A percentile compares a stretch with the other conserved stretches of the same genome.
Evolutionary conservation across 169 alveolate genomes (phyloP).

Genomic region (Plasmodium cynomolgi): DNA sequence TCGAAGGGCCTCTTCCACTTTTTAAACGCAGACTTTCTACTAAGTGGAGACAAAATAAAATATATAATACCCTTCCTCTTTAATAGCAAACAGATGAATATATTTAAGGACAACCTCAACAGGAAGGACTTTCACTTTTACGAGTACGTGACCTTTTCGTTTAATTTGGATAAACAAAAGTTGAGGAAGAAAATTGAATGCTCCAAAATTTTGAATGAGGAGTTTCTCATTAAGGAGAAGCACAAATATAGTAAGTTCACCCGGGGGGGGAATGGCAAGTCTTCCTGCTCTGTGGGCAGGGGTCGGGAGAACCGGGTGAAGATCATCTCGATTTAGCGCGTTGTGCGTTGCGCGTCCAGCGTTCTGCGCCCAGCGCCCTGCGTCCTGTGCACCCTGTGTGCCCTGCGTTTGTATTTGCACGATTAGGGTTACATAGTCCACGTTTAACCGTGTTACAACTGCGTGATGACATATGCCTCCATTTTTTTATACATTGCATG

Average conservation of each 20-base stretch:
- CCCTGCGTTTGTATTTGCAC: neutral
- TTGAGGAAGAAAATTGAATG: slow-evolving; percentile 8
- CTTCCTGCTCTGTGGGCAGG: neutral
- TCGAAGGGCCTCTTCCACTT: slow-evolving; percentile 34
- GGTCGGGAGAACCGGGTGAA: neutral
- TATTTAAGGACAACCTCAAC: slow-evolving; percentile 33
- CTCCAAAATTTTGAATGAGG: slow-evolving; percentile 35
- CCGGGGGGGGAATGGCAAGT: neutral
- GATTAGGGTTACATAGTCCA: neutral
- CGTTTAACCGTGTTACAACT: neutral
- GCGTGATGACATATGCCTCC: neutral
- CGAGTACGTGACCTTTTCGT: slow-evolving; percentile 33
- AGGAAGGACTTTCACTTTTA: slow-evolving; percentile 18
- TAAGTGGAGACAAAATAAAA: slow-evolving; percentile 29
- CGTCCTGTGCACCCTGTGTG: too few relatives aligned
- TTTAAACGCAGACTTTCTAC: slow-evolving; percentile 50
- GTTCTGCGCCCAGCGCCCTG: too few relatives aligned
- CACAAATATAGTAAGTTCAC: slow-evolving; percentile 47
- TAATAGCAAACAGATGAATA: neutral
- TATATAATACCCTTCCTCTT: slow-evolving; percentile 32
- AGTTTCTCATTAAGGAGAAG: slow-evolving; percentile 45
- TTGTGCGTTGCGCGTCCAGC: too few relatives aligned
- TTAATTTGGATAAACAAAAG: slow-evolving; percentile 15
- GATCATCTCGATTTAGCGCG: slow-evolving; percentile 22
- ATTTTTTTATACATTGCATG: neutral